Evolutionary conservation across 306 rosid genomes (phyloP).

Genomic region (Vigna reflexopilosa): DNA sequence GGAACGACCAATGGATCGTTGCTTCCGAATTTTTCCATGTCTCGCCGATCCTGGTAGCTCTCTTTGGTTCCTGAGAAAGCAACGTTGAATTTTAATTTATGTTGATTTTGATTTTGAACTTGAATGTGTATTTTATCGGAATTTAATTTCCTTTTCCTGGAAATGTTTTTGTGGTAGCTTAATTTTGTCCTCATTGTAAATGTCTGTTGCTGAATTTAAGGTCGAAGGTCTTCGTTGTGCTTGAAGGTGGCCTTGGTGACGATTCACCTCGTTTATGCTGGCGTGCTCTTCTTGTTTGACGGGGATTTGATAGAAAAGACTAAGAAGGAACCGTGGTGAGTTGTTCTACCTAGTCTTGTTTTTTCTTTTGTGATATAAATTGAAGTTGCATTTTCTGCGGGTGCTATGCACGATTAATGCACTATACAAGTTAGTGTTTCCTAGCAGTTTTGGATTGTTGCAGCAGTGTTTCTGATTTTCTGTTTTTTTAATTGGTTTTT

Average conservation of each 20-base stretch:
- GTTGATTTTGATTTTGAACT: not conserved
- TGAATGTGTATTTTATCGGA: not conserved
- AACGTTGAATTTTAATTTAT: not conserved
- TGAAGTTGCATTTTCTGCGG: slow-evolving; percentile 22
- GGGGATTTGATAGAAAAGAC: slow-evolving; percentile 72
- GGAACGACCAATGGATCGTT: slow-evolving; percentile 66
- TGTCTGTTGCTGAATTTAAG: slow-evolving; percentile 55
- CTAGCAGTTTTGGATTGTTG: slow-evolving; percentile 20
- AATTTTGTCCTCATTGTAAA: not conserved
- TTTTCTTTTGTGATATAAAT: not conserved
- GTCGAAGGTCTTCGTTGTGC: slow-evolving; percentile 80
- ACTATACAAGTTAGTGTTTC: slow-evolving; percentile 2
- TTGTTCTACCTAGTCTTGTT: not conserved
- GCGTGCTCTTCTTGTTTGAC: slow-evolving; percentile 77
- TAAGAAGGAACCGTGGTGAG: slow-evolving; percentile 83
- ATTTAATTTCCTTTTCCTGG: not conserved
- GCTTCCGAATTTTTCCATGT: slow-evolving; percentile 63
- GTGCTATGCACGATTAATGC: not conserved
- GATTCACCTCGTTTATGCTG: slow-evolving; percentile 71
- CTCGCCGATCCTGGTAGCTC: slow-evolving; percentile 82
- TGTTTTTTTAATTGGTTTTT: slow-evolving; percentile 36
- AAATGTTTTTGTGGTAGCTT: not conserved
- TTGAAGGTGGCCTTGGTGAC: slow-evolving; percentile 77
- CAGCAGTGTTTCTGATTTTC: slow-evolving; percentile 19
- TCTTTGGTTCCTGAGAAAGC: slow-evolving; percentile 1